phyloP scores from a whole-genome alignment of 345 rosid species.

The Eucalyptus erythrocorys region DNA sequence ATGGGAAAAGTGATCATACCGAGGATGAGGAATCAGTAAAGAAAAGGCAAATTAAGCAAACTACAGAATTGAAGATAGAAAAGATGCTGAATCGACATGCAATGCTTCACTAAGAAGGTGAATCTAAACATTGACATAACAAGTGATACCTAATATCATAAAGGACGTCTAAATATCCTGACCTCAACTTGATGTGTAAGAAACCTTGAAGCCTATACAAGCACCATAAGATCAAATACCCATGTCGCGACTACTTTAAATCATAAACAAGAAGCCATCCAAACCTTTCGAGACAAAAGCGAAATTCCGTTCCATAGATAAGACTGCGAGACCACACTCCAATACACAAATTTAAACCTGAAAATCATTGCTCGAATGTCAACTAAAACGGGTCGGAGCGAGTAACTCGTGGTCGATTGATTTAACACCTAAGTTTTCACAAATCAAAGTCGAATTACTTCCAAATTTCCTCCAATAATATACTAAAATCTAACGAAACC shows the following conservation, averaged over 20 bases:
- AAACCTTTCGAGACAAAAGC: background rate
- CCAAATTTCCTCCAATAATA: background rate
- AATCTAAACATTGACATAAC: background rate
- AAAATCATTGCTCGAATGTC: background rate
- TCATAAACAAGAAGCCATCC: background rate
- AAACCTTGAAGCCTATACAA: background rate
- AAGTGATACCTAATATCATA: background rate
- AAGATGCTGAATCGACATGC: background rate
- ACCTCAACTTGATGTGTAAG: background rate
- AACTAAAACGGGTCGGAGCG: background rate
- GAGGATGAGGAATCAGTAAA: constrained; percentile 57
- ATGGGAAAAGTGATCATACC: too few species aligned
- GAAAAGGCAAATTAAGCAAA: background rate
- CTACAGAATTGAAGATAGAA: background rate
- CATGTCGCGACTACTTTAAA: background rate
- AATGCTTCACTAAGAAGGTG: background rate
- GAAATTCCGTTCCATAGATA: background rate
- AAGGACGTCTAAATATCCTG: background rate
- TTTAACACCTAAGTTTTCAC: background rate
- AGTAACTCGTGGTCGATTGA: background rate
- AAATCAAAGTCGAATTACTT: background rate
- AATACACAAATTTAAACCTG: background rate
- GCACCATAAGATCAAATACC: background rate
- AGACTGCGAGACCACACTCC: background rate
- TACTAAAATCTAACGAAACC: background rate